phyloP scores from a whole-genome alignment of 495 filamentous ascomycete species.

The Neurospora discreta region DNA sequence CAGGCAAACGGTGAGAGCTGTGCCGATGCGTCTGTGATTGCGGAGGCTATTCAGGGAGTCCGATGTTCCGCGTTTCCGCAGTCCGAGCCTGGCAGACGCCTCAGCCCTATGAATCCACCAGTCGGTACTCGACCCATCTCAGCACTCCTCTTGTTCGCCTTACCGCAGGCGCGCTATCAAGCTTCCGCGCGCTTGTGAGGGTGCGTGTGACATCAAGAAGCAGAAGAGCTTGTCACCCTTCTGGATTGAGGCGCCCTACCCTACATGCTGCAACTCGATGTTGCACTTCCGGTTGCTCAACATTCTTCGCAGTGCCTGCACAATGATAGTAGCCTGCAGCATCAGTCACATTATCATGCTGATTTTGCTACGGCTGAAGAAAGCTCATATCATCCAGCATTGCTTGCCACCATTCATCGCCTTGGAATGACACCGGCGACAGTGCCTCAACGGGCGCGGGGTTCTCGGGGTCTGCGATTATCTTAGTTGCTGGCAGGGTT shows the following conservation, averaged over 20 bases:
- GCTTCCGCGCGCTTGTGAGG: neutral
- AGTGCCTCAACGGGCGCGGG: neutral
- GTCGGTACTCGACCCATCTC: neutral
- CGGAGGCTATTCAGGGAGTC: neutral
- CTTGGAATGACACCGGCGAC: neutral
- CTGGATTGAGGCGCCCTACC: neutral
- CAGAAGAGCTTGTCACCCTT: neutral
- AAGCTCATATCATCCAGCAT: conserved; percentile 2
- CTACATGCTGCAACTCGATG: neutral
- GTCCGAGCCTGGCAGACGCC: neutral
- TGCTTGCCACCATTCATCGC: conserved; percentile 8
- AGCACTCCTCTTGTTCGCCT: neutral
- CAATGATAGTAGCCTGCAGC: neutral
- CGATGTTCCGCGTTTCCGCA: neutral
- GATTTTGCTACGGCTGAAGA: neutral
- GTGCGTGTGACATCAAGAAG: neutral
- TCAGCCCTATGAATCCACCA: neutral
- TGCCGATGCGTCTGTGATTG: neutral
- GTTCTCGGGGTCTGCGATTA: neutral
- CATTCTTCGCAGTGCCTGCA: neutral
- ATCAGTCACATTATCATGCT: neutral
- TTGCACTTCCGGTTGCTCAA: neutral
- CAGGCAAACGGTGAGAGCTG: neutral
- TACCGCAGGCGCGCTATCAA: neutral
- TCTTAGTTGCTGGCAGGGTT: neutral